Evolutionary conservation across 108 stramenopile species (phyloP), one percentile per base, ranked within the genome.

Genomic region (Fragilaria crotonensis): DNA sequence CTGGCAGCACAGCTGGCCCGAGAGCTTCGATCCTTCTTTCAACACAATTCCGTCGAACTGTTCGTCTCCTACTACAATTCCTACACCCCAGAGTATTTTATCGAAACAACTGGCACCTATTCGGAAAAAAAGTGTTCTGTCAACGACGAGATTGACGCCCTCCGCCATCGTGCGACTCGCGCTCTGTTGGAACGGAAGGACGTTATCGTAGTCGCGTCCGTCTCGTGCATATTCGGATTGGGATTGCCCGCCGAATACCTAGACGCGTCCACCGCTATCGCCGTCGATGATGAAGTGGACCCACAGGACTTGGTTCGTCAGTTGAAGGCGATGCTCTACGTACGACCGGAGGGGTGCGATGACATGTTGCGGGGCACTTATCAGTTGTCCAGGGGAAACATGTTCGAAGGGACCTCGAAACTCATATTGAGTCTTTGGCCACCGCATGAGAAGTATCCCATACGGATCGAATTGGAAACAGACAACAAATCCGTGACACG

Each of bases 151-250:
- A 50, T 87, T 11, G 81, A 91, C 62, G 75, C 75, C 2, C 56
- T 91, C 45, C 68, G 89, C 0, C 89, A 91, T 61, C 30, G 61
- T 44, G 86, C 89, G 9, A 91, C 86, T 0, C 54, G 78, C 45
- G 75, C 89, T 2, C 56, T 87, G 36, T 45, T 84, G 19, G 61
- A 79, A 52, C 71, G 76, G 33, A 21, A 49, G 4, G 86, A 91
- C 59, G 81, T 85, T 20, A 83, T 91, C 17, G 75, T 91, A 20
- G 89, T 91, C 23, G 80, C 89, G 28, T 70, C 73, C 21, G 84
- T 91, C 18, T 72, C 70, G 26, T 91, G 89, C 55, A 87, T 91
- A 17, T 91, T 83, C 62, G 89, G 89, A n/a, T 55, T 91, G 45
- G 89, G 89, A 0, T 53, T 90, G 69, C 89, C 88, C 25, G 56